These are phyloP conservation scores for Didymella arachidicola DNA, from an alignment of 2,329 filamentous ascomycete species.

Conservation along the genomic window DNA sequence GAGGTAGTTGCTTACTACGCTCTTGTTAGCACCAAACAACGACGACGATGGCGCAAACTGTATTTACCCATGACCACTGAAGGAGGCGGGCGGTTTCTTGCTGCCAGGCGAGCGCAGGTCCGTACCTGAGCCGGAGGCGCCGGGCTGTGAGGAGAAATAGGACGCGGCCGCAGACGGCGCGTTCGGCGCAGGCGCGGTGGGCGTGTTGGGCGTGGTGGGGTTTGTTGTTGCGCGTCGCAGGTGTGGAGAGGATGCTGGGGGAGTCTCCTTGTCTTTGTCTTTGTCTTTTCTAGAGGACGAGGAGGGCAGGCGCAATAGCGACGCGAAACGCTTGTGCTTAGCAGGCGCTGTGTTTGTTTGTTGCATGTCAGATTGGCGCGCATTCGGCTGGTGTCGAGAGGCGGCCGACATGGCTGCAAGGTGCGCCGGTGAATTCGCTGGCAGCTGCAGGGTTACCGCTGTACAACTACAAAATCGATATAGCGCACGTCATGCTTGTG, in stretches of 20 bases:
- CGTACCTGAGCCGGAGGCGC: constrained; percentile 32
- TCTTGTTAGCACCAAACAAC: constrained; percentile 15
- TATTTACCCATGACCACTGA: constrained; percentile 53
- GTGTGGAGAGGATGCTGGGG: constrained; percentile 33
- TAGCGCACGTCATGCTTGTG: constrained; percentile 35
- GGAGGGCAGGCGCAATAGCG: constrained; percentile 45
- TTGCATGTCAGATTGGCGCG: constrained; percentile 21
- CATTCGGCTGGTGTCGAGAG: constrained; percentile 13
- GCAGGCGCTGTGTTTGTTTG: constrained; percentile 28
- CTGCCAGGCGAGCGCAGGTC: constrained; percentile 42
- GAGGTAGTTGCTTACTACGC: constrained; percentile 17
- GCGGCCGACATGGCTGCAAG: constrained; percentile 22
- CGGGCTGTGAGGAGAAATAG: constrained; percentile 45
- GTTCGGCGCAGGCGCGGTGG: constrained; percentile 29
- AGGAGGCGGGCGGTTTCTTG: constrained; percentile 57
- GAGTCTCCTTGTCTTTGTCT: constrained; percentile 20
- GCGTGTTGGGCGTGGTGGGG: constrained; percentile 42
- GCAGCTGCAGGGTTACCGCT: constrained; percentile 24
- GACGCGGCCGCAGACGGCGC: constrained; percentile 33
- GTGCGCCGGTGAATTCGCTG: constrained; percentile 20
- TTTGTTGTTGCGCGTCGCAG: constrained; percentile 33
- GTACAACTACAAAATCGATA: constrained; percentile 16
- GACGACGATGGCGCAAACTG: constrained; percentile 9
- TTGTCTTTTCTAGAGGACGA: constrained; percentile 25
- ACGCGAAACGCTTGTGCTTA: constrained; percentile 38